A percentile compares a stretch with the other conserved stretches of the same genome.
Evolutionary conservation across 768 basidiomycete genomes (phyloP).

Genomic region (Podaxis pistillaris): DNA sequence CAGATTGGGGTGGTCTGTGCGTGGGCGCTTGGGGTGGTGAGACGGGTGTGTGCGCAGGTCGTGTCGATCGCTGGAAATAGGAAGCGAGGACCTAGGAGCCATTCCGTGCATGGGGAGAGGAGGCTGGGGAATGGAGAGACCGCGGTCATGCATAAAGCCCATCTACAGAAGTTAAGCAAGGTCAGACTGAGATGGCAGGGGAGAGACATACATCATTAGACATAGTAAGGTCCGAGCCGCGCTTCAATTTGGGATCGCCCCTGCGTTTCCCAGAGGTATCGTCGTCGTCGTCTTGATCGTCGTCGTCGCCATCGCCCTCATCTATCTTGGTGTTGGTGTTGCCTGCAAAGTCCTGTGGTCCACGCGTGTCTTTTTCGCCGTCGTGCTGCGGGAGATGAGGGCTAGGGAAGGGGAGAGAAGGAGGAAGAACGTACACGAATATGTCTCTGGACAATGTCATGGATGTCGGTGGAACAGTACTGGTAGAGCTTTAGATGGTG

Average conservation of each 20-base stretch:
- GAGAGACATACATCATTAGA: constrained; percentile 5
- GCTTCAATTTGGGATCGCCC: constrained; percentile 9
- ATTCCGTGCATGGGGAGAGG: constrained; percentile 13
- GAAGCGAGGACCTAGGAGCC: constrained; percentile 8
- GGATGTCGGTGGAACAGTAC: constrained; percentile 72
- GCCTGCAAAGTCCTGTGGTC: constrained; percentile 45
- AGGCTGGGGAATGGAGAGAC: constrained; percentile 7
- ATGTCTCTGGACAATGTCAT: constrained; percentile 70
- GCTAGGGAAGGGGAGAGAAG: constrained; percentile 2
- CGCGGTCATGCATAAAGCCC: constrained; percentile 9
- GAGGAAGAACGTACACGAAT: constrained; percentile 33
- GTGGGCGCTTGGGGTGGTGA: constrained; percentile 14
- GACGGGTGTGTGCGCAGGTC: constrained; percentile 4
- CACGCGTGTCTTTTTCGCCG: constrained; percentile 47
- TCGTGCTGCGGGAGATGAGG: constrained; percentile 36
- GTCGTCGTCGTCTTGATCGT: constrained; percentile 38
- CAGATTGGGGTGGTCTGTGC: constrained; percentile 14
- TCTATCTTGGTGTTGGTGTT: constrained; percentile 29
- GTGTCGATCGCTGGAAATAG: constrained; percentile 10
- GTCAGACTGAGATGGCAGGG: neutral
- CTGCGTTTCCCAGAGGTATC: constrained; percentile 14
- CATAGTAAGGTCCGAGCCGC: constrained; percentile 13
- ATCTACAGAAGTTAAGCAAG: neutral
- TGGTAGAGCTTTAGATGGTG: constrained; percentile 82
- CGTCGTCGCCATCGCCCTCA: constrained; percentile 39